Percentiles rank a stretch among this genome's conserved stretches.
Evolutionary conservation across 768 basidiomycete genomes (phyloP).

Genomic region (Pleurotus platypus): DNA sequence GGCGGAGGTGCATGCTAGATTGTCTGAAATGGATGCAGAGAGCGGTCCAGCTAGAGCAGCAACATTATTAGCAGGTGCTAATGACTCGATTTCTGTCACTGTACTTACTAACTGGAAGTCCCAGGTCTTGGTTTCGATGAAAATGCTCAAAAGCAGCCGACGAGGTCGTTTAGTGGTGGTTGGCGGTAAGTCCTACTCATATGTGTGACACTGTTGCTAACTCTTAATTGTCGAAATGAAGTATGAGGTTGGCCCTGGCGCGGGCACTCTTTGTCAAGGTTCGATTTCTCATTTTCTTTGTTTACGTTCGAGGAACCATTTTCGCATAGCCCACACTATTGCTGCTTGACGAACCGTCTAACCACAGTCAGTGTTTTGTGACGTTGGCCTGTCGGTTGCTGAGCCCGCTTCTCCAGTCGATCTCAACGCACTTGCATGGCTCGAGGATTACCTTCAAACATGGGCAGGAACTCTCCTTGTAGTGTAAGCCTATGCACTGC

Average conservation of each 20-base stretch:
- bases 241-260: slow-evolving; percentile 95
- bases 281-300: slow-evolving; percentile 3
- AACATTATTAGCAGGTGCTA: slow-evolving; percentile 75
- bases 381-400: not conserved
- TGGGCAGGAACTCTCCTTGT: slow-evolving; percentile 92
- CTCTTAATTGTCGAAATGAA: slow-evolving; percentile 20
- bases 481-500: slow-evolving; percentile 52
- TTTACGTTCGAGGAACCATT: not conserved
- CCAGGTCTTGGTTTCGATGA: slow-evolving; percentile 90
- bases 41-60: slow-evolving; percentile 95
- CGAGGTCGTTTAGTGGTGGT: slow-evolving; percentile 90
- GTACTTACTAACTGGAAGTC: not conserved
- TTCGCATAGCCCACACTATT: slow-evolving; percentile 59
- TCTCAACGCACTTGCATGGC: slow-evolving; percentile 95
- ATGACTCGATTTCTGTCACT: not conserved
- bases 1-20: slow-evolving; percentile 82
- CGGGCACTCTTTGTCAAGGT: slow-evolving; percentile 96
- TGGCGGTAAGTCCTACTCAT: slow-evolving; percentile 60
- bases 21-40: slow-evolving; percentile 98
- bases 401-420: slow-evolving; percentile 49
- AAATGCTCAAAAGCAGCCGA: slow-evolving; percentile 78
- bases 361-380: slow-evolving; percentile 67
- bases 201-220: not conserved
- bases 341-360: slow-evolving; percentile 91
- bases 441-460: slow-evolving; percentile 95